Evolutionary conservation across 2,329 filamentous ascomycete genomes (phyloP), one percentile per base, ranked within the genome.

Genomic region (Elsinoe batatas): DNA sequence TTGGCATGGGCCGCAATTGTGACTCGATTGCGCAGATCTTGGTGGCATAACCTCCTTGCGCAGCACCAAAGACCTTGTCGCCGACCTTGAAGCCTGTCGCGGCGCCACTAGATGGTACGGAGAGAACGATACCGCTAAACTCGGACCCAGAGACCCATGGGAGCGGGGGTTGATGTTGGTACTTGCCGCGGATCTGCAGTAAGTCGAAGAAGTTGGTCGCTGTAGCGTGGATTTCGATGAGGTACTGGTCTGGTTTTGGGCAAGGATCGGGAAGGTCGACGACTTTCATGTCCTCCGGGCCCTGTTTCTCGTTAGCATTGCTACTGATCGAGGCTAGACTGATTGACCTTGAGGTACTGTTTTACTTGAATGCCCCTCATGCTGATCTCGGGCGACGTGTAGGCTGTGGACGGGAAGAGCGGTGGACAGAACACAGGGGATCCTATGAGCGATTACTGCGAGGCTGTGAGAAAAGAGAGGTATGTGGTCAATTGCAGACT

Each of bases 191-290:
- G 66, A 96, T 89, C 68, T 97, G 91, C 55, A 97, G 82, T 57
- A 95, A 86, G 69, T 97, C 91, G 76, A 96, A 97, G 79, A 97
- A 97, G 74, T 97, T 97, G 65, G 88, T 88, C 17, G 89, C 91
- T 0, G 87, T 80, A 46, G 91, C 88, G 71, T 89, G 87, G 64
- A 97, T 87, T 66, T 84, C 80, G 68, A 97, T 87, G 60, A 94
- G 78, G 69, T 96, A 97, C 73, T 95, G 82, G 66, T 87, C 75
- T 32, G 82, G 71, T 7, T 78, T 76, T 1, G 90, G 88, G 1
- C 74, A 73, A 0, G 89, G 91, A 54, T 90, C 87, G 15, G 89
- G 83, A 12, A 95, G 79, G 18, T 81, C 77, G 15, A 81, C 79
- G 61, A 95, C 85, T 59, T 76, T 79, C 69, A 97, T 87, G 66